A percentile compares a stretch with the other conserved stretches of the same genome.
Conservation (phyloP, 768 basidiomycete species). For the Panellus pusillus region DNA sequence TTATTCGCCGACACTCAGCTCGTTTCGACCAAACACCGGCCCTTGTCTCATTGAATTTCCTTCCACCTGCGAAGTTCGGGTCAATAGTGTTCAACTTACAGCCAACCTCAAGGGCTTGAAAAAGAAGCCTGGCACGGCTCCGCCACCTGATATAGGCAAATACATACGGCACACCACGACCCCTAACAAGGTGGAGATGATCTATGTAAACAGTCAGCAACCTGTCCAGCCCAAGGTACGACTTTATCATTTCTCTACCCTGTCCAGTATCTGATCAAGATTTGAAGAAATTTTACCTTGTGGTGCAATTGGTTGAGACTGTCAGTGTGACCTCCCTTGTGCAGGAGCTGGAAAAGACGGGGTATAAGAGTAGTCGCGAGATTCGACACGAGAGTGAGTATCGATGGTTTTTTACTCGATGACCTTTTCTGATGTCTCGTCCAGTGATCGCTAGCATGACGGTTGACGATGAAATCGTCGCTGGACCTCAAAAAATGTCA, state of each 20-base stretch:
- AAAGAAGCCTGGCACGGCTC: slow-evolving; percentile 92
- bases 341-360: slow-evolving; percentile 65
- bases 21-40: slow-evolving; percentile 50
- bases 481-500: slow-evolving; percentile 87
- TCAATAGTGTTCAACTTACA: slow-evolving; percentile 66
- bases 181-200: slow-evolving; percentile 78
- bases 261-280: neutral
- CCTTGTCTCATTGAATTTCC: slow-evolving; percentile 89
- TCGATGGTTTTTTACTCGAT: neutral
- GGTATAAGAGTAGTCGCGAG: slow-evolving; percentile 61
- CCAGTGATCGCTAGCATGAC: slow-evolving; percentile 58
- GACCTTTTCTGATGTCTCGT: slow-evolving; percentile 10
- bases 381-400: slow-evolving; percentile 67
- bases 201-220: slow-evolving; percentile 87
- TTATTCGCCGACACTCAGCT: slow-evolving; percentile 50
- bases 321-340: slow-evolving; percentile 72
- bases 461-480: slow-evolving; percentile 90
- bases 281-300: slow-evolving; percentile 79
- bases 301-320: slow-evolving; percentile 81
- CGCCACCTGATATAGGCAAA: slow-evolving; percentile 72
- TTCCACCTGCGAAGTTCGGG: slow-evolving; percentile 85
- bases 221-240: slow-evolving; percentile 71
- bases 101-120: slow-evolving; percentile 90
- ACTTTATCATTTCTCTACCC: neutral
- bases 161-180: slow-evolving; percentile 40